Base-by-base conservation (phyloP, 345 rosid species). In the Mercurialis annua region DNA sequence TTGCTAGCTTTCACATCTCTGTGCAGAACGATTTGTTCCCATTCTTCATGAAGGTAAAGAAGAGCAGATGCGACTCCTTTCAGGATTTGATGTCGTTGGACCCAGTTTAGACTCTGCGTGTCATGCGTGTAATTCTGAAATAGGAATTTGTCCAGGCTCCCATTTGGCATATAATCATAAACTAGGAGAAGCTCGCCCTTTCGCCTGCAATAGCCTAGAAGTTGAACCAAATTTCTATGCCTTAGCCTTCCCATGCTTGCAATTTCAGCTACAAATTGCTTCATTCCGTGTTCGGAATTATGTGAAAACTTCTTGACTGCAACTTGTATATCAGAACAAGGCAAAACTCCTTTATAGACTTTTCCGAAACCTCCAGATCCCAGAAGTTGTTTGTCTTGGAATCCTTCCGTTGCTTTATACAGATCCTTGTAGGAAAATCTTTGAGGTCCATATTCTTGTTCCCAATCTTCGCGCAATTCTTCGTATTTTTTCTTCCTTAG, bases 381-480 rank as follows among this genome's bases (percentile, higher is more conserved):
- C n/a, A 49, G 54, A 5, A 49, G 54, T 27, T 49, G 11, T 21
- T 49, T 49, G 24, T 49, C 26, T 1, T 49, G 6, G 10, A 49
- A 49, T n/a, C 26, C 54, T 21, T 49, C 21, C 1, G 54, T 49
- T n/a, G 54, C 54, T 49, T 21, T 49, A 6, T 20, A 49, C 7
- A 49, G 54, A 21, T 49, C 54, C 54, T 49, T 49, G 26, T 49
- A 49, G 26, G 54, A 49, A n/a, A 49, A 49, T 49, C 54, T 49
- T 21, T 8, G 54, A 21, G 54, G 54, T n/a, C 54, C n/a, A n/a
- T n/a, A n/a, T n/a, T n/a, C n/a, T n/a, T n/a, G n/a, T n/a, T n/a
- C n/a, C n/a, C n/a, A n/a, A n/a, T 49, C 54, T 49, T 49, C 54
- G 0, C 27, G 54, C 9, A 49, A n/a, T 49, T 49, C 54, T n/a